These are phyloP conservation scores for Ustilago loliicola DNA, from an alignment of 1,284 basidiomycete species.

Conservation along the genomic window DNA sequence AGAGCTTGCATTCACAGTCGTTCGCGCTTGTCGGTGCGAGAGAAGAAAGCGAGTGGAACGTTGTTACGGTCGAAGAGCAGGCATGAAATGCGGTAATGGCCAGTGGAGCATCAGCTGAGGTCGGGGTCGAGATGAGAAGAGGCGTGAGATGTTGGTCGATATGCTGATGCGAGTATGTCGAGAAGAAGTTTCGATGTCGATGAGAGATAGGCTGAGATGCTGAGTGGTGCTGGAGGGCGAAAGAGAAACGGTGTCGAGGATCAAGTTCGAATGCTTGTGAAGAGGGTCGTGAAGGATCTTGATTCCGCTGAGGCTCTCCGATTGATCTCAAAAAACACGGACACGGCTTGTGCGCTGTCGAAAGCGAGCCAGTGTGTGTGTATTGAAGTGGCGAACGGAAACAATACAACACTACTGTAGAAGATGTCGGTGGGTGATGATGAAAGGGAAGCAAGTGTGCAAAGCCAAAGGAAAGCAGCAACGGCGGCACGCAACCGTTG, in stretches of 20 bases:
- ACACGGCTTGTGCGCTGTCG: neutral
- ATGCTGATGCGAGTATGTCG: constrained; percentile 3
- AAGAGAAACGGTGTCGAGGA: neutral
- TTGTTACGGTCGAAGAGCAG: constrained; percentile 1
- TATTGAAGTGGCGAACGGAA: constrained; percentile 1
- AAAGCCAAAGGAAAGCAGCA: neutral
- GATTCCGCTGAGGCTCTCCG: neutral
- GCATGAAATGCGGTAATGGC: constrained; percentile 11
- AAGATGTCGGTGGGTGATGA: constrained; percentile 11
- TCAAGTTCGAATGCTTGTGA: neutral
- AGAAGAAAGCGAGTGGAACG: neutral
- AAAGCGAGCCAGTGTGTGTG: neutral
- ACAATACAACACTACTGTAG: neutral
- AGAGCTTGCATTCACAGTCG: neutral
- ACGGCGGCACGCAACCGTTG: neutral
- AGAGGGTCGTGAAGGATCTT: neutral
- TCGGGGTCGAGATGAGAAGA: neutral
- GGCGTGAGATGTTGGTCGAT: neutral
- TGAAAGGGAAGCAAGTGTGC: constrained; percentile 9
- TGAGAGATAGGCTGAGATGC: neutral
- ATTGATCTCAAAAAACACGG: neutral
- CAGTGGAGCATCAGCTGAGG: neutral
- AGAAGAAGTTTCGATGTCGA: neutral
- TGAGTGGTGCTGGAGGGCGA: neutral
- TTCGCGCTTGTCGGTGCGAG: neutral